Base-by-base conservation (phyloP, 305 asterid species). In the Rubia occidens region DNA sequence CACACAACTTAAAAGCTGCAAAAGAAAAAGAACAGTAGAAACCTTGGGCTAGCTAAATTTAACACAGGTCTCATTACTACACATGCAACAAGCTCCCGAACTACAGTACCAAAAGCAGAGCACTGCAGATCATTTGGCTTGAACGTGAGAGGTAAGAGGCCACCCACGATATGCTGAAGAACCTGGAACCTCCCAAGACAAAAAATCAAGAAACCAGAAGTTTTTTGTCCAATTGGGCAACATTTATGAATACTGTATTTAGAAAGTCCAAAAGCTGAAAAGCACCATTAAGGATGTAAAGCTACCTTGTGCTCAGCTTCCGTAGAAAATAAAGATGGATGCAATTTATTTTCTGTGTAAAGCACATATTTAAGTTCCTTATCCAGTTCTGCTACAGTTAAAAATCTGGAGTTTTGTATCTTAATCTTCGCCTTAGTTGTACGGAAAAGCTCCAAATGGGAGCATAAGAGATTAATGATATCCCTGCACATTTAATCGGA, bases 251-350 rank as follows among this genome's bases (percentile, higher is more conserved):
- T 29, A 45, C 61, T 66, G 45, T 66, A 60, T 40, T 42, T 7
- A 43, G 60, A 37, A 56, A 51, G 39, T 26, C 1, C 56, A 64
- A 18, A 14, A 56, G 68, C 60, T 3, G 14, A 15, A 54, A 21
- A 60, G 45, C 20, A 9, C 60, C 11, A 62, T n/a, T 60, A 75
- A 56, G 62, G 60, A 56, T 66, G 13, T 15, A 35, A 73, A 69
- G 51, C 60, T 71, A 94, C 99, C 96, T 88, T 89, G 83, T 94
- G 96, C 90, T 94, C 97, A 74, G 99, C 89, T 85, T 91, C 96
- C 67, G 96, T 81, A 76, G 97, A 94, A 86, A 91, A 94, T 74
- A 90, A 81, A 70, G 91, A 83, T 60, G 99, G 97, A 76, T 91
- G 97, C 85, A 94, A 78, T 78, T 89, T 88, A 88, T 88, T 84